Evolutionary conservation across 2,329 filamentous ascomycete species (phyloP).

Genomic region (Fusarium hostae): DNA sequence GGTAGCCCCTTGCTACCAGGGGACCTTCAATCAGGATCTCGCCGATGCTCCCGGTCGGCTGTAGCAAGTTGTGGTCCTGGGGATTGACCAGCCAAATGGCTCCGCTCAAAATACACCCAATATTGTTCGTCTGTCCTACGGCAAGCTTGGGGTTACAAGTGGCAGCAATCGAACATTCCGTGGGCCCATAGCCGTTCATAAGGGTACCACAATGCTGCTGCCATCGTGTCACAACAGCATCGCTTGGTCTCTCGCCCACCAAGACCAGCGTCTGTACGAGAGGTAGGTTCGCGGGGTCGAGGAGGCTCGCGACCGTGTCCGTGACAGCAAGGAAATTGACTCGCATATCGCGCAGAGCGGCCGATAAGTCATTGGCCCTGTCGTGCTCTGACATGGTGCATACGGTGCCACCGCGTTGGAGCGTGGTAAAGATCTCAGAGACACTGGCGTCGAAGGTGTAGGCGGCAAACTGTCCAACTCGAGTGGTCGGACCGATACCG

Average conservation of each 20-base stretch:
- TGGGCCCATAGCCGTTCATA: constrained; percentile 9
- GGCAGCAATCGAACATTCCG: constrained; percentile 4
- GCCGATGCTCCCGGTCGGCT: not conserved
- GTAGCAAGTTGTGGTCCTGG: constrained; percentile 3
- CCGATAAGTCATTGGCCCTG: not conserved
- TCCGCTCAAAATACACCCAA: constrained; percentile 3
- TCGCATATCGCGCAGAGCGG: constrained; percentile 3
- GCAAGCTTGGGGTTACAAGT: constrained; percentile 4
- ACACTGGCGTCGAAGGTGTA: not conserved
- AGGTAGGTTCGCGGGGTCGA: constrained; percentile 1
- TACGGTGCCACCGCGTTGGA: constrained; percentile 1
- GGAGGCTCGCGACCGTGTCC: constrained; percentile 2
- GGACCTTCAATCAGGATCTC: constrained; percentile 5
- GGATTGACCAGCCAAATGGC: constrained; percentile 1
- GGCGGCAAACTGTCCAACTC: constrained; percentile 1
- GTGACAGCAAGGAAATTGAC: constrained; percentile 8
- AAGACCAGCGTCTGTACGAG: constrained; percentile 4
- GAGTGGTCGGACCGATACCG: not conserved
- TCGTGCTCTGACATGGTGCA: constrained; percentile 1
- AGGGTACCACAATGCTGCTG: not conserved
- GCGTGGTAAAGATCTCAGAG: constrained; percentile 4
- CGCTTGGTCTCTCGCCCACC: constrained; percentile 8
- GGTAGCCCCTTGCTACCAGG: not conserved
- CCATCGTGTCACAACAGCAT: constrained; percentile 4
- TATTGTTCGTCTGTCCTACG: constrained; percentile 5